Percentiles rank a stretch among this genome's conserved stretches.
Conservation (phyloP, 2,329 filamentous ascomycete species). For the Apiospora pterosperma region DNA sequence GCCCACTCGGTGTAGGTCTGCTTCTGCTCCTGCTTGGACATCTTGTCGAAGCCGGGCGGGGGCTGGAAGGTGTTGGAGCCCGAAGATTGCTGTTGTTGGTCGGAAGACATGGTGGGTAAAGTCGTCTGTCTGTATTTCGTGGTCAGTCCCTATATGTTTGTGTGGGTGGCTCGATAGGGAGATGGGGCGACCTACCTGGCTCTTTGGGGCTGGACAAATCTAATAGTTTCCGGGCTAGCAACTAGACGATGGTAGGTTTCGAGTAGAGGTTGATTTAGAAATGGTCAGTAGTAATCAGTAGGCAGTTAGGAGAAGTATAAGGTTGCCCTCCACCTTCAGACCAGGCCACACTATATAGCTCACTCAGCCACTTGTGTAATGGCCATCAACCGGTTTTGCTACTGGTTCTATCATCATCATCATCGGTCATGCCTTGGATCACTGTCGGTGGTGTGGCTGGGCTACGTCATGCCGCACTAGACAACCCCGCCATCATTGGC, state of each 20-base stretch:
- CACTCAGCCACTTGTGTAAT: not conserved
- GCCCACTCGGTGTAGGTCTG: constrained; percentile 48
- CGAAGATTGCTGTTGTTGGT: not conserved
- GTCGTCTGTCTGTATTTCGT: not conserved
- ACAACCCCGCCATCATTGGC: constrained; percentile 1
- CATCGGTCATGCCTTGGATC: not conserved
- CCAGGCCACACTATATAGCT: not conserved
- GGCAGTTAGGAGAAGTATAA: not conserved
- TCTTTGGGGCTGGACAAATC: not conserved
- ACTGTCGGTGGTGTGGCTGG: not conserved
- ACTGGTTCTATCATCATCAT: not conserved
- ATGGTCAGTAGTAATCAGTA: not conserved
- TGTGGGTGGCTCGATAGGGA: not conserved
- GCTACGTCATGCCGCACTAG: constrained; percentile 5
- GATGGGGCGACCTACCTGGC: not conserved
- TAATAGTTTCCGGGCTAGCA: not conserved
- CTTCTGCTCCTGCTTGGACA: constrained; percentile 10
- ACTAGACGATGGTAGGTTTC: not conserved
- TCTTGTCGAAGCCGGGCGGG: constrained; percentile 8
- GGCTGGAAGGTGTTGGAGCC: constrained; percentile 8
- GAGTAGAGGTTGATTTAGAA: no score
- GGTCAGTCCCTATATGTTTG: not conserved
- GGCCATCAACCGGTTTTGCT: constrained; percentile 1
- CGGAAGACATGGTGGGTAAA: not conserved
- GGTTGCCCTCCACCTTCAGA: not conserved